phyloP scores from a whole-genome alignment of 2,329 filamentous ascomycete species.

The Penicillium corylophilum region DNA sequence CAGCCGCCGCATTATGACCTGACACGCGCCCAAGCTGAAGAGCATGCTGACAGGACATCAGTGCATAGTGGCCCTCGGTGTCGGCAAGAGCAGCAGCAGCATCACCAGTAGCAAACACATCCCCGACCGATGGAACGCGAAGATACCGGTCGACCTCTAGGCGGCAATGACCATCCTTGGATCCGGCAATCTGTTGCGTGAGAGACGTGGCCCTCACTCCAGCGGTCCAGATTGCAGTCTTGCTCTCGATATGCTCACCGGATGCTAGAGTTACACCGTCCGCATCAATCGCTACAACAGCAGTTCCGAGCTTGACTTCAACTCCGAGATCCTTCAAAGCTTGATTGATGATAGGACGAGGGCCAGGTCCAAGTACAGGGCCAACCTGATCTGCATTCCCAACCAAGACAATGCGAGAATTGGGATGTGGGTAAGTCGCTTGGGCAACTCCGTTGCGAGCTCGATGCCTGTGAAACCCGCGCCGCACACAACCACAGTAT shows the following conservation, averaged over 20 bases:
- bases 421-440: constrained; percentile 20
- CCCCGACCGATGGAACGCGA: constrained; percentile 18
- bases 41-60: constrained; percentile 46
- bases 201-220: constrained; percentile 35
- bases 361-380: constrained; percentile 33
- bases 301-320: constrained; percentile 30
- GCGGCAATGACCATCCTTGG: constrained; percentile 30
- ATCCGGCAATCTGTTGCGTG: constrained; percentile 32
- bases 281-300: constrained; percentile 25
- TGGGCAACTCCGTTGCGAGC: constrained; percentile 29
- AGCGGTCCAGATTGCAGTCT: constrained; percentile 41
- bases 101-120: constrained; percentile 39
- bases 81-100: constrained; percentile 27
- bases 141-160: constrained; percentile 32
- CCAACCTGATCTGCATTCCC: constrained; percentile 30
- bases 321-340: constrained; percentile 32
- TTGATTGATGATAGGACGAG: constrained; percentile 33
- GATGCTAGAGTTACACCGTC: constrained; percentile 26
- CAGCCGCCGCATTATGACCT: constrained; percentile 37
- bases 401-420: constrained; percentile 26
- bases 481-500: constrained; percentile 39
- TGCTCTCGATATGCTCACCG: constrained; percentile 35
- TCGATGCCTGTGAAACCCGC: constrained; percentile 38
- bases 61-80: constrained; percentile 25
- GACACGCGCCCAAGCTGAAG: constrained; percentile 35